phyloP scores from a whole-genome alignment of 768 basidiomycete species.

The Termitomyces sp. region DNA sequence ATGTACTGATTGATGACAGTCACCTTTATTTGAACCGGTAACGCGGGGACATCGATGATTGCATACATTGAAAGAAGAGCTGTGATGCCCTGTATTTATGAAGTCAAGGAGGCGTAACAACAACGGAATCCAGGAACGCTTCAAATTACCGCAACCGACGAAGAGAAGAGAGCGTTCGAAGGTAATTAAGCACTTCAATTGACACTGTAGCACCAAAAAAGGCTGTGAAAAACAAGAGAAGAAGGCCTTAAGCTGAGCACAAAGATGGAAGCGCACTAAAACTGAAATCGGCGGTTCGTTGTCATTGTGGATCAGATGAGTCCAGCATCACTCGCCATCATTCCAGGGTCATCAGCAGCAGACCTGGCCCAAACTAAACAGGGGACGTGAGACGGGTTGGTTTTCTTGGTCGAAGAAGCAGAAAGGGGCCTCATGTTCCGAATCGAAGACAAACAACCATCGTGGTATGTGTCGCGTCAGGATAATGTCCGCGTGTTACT shows the following conservation, averaged over 20 bases:
- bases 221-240: slow-evolving; percentile 10
- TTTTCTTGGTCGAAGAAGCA: slow-evolving; percentile 1
- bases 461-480: background rate
- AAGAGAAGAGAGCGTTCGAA: slow-evolving; percentile 1
- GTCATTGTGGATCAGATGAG: slow-evolving; percentile 11
- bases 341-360: slow-evolving; percentile 18
- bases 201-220: slow-evolving; percentile 2
- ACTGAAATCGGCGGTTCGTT: slow-evolving; percentile 7
- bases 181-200: slow-evolving; percentile 2
- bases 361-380: slow-evolving; percentile 2
- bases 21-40: slow-evolving; percentile 21
- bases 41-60: slow-evolving; percentile 23
- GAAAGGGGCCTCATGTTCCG: slow-evolving; percentile 11
- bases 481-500: background rate
- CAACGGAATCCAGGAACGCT: slow-evolving; percentile 32
- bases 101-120: slow-evolving; percentile 23
- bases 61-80: slow-evolving; percentile 16
- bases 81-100: slow-evolving; percentile 12
- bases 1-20: slow-evolving; percentile 11
- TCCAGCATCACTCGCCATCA: too few relatives aligned
- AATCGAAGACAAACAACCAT: slow-evolving; percentile 1
- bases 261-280: slow-evolving; percentile 5
- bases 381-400: background rate
- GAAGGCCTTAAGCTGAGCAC: background rate
- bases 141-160: slow-evolving; percentile 12